phyloP scores from a whole-genome alignment of 2,329 filamentous ascomycete genomes.

The Phialophora tarda region DNA sequence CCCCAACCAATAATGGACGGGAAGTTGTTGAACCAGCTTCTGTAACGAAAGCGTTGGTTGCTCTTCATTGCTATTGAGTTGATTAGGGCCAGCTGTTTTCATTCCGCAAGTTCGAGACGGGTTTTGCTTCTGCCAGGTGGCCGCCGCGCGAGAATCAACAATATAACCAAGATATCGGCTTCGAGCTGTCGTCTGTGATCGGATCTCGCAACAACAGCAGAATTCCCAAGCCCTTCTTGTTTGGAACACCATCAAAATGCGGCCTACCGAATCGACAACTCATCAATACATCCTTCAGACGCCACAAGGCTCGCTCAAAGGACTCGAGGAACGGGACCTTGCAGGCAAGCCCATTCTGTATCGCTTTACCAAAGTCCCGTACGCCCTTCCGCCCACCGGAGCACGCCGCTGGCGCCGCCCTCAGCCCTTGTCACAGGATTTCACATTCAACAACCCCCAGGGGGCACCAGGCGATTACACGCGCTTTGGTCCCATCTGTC shows the following conservation, averaged over 20 bases:
- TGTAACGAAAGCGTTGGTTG: not conserved
- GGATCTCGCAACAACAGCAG: not conserved
- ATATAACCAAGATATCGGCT: not conserved
- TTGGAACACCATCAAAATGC: slow-evolving; percentile 26
- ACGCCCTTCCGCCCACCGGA: slow-evolving; percentile 50
- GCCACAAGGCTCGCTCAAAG: slow-evolving; percentile 32
- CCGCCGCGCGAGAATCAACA: not conserved
- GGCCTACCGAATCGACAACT: slow-evolving; percentile 34
- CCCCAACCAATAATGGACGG: not conserved
- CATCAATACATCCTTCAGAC: slow-evolving; percentile 36
- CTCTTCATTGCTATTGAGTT: slow-evolving; percentile 3
- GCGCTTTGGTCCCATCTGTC: slow-evolving; percentile 48
- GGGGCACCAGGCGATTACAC: slow-evolving; percentile 48
- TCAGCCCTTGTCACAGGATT: slow-evolving; percentile 42
- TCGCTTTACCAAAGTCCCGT: slow-evolving; percentile 47
- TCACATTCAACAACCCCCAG: slow-evolving; percentile 41
- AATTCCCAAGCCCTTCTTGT: not conserved
- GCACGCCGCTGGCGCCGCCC: slow-evolving; percentile 50
- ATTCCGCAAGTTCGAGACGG: not conserved
- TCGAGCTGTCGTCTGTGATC: not conserved
- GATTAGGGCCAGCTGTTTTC: not conserved
- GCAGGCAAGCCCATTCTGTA: slow-evolving; percentile 38
- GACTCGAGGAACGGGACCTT: slow-evolving; percentile 33
- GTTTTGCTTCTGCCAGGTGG: not conserved
- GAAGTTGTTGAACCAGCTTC: not conserved